Conservation (phyloP, 2,329 filamentous ascomycete species). For the Penicillium rolfsii region DNA sequence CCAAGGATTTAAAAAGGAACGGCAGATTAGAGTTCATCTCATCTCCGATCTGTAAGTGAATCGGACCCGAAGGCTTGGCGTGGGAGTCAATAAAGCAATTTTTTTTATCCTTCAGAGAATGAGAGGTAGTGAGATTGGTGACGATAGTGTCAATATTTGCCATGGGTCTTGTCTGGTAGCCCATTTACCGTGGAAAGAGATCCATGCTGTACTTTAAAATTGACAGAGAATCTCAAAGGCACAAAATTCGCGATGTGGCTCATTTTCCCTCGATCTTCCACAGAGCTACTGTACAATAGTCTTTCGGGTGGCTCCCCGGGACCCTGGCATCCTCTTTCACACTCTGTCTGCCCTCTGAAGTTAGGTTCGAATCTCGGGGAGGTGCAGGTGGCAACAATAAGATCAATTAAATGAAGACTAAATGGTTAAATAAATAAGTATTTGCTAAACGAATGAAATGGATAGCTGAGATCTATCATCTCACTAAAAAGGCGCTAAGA, state of each 20-base stretch:
- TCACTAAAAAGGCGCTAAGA: slow-evolving; percentile 40
- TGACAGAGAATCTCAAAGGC: background rate
- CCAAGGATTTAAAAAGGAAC: slow-evolving; percentile 5
- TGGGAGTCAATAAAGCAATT: background rate
- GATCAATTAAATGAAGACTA: background rate
- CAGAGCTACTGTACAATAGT: background rate
- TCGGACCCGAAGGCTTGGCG: slow-evolving; percentile 1
- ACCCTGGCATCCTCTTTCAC: background rate
- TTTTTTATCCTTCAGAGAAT: too few relatives aligned
- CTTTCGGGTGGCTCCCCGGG: slow-evolving; percentile 3
- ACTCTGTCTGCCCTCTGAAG: background rate
- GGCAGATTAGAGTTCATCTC: slow-evolving; percentile 10
- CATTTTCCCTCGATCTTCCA: background rate
- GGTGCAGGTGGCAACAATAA: slow-evolving; percentile 19
- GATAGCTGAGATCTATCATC: slow-evolving; percentile 44
- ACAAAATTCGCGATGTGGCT: background rate
- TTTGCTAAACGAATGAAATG: slow-evolving; percentile 8
- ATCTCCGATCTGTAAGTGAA: slow-evolving; percentile 16
- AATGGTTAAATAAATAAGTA: background rate
- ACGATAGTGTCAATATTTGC: background rate
- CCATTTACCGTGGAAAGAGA: background rate
- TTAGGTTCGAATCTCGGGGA: slow-evolving; percentile 22
- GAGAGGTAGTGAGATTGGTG: background rate
- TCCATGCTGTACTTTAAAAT: background rate
- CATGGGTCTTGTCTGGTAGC: background rate